A percentile compares a stretch with the other conserved stretches of the same genome.
These are phyloP conservation scores for Vitis labrusca DNA, from an alignment of 164 flowering plant species.

Conservation along the genomic window DNA sequence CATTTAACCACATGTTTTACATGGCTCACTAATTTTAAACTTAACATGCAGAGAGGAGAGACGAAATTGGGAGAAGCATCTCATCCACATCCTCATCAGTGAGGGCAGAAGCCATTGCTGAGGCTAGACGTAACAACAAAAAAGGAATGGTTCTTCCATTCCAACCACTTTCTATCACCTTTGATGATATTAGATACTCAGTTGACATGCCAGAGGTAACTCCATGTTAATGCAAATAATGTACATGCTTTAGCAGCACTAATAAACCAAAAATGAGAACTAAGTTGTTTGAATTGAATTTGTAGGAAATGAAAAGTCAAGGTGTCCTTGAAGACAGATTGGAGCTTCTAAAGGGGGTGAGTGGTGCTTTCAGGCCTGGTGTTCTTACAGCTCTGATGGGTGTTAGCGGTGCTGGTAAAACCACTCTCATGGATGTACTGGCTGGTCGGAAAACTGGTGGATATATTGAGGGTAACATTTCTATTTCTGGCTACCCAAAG, in stretches of 20 bases:
- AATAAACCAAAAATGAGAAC: not conserved
- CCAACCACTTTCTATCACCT: slow-evolving; percentile 43
- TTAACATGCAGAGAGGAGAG: slow-evolving; percentile 1
- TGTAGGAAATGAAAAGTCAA: slow-evolving; percentile 61
- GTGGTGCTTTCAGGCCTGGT: slow-evolving; percentile 74
- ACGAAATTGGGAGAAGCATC: slow-evolving; percentile 4
- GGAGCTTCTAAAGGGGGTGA: slow-evolving; percentile 53
- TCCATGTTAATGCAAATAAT: not conserved
- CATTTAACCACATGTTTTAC: no score
- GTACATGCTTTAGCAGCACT: not conserved
- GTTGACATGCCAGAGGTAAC: slow-evolving; percentile 64
- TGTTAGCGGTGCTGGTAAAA: slow-evolving; percentile 76
- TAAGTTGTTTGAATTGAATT: not conserved
- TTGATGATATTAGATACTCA: slow-evolving; percentile 42
- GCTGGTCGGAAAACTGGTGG: slow-evolving; percentile 73
- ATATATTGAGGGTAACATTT: slow-evolving; percentile 49
- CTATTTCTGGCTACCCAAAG: slow-evolving; percentile 59
- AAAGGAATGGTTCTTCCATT: slow-evolving; percentile 63
- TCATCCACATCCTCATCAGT: not conserved
- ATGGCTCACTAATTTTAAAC: no score
- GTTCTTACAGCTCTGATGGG: slow-evolving; percentile 78
- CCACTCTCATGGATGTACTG: slow-evolving; percentile 69
- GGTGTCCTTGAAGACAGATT: slow-evolving; percentile 51
- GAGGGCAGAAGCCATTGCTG: not conserved
- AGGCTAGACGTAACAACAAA: slow-evolving; percentile 15